Conservation (phyloP, 257 asterid genomes). For the Schizonepeta tenuifolia region DNA sequence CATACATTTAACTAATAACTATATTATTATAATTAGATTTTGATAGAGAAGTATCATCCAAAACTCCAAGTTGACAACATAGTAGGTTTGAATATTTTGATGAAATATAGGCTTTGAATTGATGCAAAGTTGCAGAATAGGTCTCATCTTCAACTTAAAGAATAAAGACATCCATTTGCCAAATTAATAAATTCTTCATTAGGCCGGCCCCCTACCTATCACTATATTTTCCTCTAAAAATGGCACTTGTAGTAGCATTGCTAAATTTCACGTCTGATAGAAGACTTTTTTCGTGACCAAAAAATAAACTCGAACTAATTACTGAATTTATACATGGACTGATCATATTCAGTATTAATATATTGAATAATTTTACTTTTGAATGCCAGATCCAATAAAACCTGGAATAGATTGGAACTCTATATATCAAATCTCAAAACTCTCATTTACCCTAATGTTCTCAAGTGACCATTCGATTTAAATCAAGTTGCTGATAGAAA, state of each 20-base stretch:
- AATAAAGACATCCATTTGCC: slow-evolving; percentile 18
- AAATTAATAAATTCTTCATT: not conserved
- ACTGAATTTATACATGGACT: not conserved
- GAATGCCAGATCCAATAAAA: no score
- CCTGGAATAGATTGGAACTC: no score
- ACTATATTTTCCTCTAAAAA: not conserved
- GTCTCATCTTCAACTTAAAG: not conserved
- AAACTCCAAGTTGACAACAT: not conserved
- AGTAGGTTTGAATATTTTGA: not conserved
- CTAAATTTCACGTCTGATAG: not conserved
- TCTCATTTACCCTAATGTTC: no score
- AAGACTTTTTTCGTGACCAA: not conserved
- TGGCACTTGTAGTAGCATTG: slow-evolving; percentile 1
- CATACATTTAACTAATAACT: not conserved
- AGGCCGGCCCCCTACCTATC: slow-evolving; percentile 30
- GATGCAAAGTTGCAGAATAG: not conserved
- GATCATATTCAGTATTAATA: no score
- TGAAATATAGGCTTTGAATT: not conserved
- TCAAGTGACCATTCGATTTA: no score
- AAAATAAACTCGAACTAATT: not conserved
- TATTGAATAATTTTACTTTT: no score
- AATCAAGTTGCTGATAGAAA: no score
- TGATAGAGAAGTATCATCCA: not conserved
- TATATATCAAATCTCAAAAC: no score
- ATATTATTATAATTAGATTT: not conserved